Conservation (phyloP, 768 basidiomycete genomes). For the Cystoderma amianthinum region DNA sequence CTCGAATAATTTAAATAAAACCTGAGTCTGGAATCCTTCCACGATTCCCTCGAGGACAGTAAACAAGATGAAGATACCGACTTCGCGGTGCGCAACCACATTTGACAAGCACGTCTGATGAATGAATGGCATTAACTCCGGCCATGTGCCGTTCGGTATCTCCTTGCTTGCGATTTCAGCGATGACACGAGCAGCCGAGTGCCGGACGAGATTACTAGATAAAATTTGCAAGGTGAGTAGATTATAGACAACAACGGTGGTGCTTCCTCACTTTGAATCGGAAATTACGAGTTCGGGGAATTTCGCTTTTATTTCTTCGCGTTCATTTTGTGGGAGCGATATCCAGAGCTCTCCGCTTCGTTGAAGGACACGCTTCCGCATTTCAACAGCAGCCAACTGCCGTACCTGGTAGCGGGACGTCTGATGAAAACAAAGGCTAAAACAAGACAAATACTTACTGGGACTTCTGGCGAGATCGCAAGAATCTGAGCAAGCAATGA, state of each 20-base stretch:
- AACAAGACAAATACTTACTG: conserved; percentile 35
- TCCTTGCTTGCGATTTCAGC: conserved; percentile 91
- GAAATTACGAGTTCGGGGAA: conserved; percentile 71
- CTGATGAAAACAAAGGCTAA: conserved; percentile 4
- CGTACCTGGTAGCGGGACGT: conserved; percentile 55
- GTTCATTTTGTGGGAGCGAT: conserved; percentile 54
- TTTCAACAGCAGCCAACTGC: conserved; percentile 94
- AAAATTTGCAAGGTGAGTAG: conserved; percentile 10
- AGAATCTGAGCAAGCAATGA: conserved; percentile 85
- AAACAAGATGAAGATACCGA: conserved; percentile 83
- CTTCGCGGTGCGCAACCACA: conserved; percentile 77
- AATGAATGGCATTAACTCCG: conserved; percentile 83
- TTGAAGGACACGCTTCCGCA: conserved; percentile 84
- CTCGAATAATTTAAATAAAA: conserved; percentile 79
- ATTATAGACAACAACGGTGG: conserved; percentile 3
- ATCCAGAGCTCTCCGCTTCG: conserved; percentile 83
- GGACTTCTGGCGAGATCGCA: conserved; percentile 74
- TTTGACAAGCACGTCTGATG: conserved; percentile 68
- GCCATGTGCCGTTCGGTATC: conserved; percentile 74
- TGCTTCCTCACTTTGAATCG: conserved; percentile 62
- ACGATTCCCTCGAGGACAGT: conserved; percentile 89
- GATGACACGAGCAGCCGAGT: conserved; percentile 88
- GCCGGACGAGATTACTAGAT: conserved; percentile 79
- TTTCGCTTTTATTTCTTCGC: conserved; percentile 80
- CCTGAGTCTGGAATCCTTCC: conserved; percentile 78